These are phyloP conservation scores for Ganoderma lingzhi DNA, from an alignment of 1,284 basidiomycete genomes.

Conservation along the genomic window DNA sequence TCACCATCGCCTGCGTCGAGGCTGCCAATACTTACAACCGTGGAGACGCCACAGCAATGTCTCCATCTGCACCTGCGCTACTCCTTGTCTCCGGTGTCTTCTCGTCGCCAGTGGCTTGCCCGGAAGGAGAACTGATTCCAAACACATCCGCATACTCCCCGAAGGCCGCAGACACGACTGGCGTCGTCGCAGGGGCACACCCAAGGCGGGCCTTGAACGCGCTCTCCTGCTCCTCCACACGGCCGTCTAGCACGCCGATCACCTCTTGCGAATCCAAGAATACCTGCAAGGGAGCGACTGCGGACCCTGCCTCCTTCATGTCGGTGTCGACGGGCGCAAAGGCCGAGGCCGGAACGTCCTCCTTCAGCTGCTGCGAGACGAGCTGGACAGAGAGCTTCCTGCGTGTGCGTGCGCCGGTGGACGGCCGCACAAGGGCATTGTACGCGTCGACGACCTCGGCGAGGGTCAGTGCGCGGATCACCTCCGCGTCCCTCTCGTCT, in stretches of 20 bases:
- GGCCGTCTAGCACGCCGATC: slow-evolving; percentile 7
- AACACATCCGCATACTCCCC: slow-evolving; percentile 17
- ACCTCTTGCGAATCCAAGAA: slow-evolving; percentile 8
- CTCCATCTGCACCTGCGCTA: not conserved
- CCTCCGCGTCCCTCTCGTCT: slow-evolving; percentile 38
- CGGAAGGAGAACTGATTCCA: not conserved
- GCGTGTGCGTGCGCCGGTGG: slow-evolving; percentile 25
- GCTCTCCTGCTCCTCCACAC: slow-evolving; percentile 21
- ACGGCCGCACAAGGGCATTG: slow-evolving; percentile 37
- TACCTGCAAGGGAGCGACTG: not conserved
- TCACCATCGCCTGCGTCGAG: not conserved
- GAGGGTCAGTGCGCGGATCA: slow-evolving; percentile 32
- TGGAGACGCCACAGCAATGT: slow-evolving; percentile 1
- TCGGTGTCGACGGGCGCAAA: not conserved
- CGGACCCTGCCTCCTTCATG: not conserved
- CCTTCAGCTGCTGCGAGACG: slow-evolving; percentile 36
- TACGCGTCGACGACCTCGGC: slow-evolving; percentile 36
- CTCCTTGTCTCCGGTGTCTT: not conserved
- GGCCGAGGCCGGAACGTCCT: slow-evolving; percentile 3
- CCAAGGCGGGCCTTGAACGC: slow-evolving; percentile 35
- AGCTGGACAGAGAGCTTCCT: slow-evolving; percentile 42
- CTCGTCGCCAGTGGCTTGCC: not conserved
- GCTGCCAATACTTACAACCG: slow-evolving; percentile 1
- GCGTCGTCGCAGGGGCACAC: slow-evolving; percentile 36
- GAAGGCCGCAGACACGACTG: slow-evolving; percentile 28